Evolutionary conservation across 208 protist genomes (phyloP), one percentile per base, ranked within the genome.

Genomic region (Acanthamoeba triangularis): DNA sequence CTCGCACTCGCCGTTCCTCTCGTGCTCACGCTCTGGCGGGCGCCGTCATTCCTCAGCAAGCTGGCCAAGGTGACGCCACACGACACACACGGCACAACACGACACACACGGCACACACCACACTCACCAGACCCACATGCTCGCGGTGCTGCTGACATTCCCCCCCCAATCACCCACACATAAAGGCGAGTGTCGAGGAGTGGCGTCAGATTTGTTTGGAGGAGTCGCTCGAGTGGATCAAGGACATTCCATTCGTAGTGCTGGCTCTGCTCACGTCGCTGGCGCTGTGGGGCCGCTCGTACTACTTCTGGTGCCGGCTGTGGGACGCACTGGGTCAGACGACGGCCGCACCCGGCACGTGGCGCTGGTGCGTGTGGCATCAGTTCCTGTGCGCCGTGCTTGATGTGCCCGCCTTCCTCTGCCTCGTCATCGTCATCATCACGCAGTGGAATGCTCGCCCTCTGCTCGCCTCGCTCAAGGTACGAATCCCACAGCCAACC

Each of bases 371-470:
- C 47, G 76, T 91, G 47, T 20, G 28, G 23, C 4, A 63, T 11
- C 84, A 91, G 25, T 91, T 91, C 54, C 23, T 47, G 20, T 91
- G 49, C 56, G 49, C 59, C 25, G 30, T 91, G 20, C 30, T 91
- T 1, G 84, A 91, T 35, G 18, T 91, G 20, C 84, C 84, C 8
- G 47, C 84, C 2, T 69, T 91, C 52, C 13, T 91, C 56, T 91
- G 54, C 54, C 11, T 28, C n/a, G 30, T 65, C 18, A 2, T 91
- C 14, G 56, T 91, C 13, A 0, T 91, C 14, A 16, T 85, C 76
- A 85, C 76, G n/a, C 8, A 23, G 41, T 85, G 76, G 76, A 85
- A 85, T 11, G 76, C 76, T 25, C 14, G 76, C 6, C 41, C 35
- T 7, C 76, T 85, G 5, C 8, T 85, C 76, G 72, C 28, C 8